Evolutionary conservation across 169 alveolate species (phyloP).

Genomic region (Eimeria tenella): DNA sequence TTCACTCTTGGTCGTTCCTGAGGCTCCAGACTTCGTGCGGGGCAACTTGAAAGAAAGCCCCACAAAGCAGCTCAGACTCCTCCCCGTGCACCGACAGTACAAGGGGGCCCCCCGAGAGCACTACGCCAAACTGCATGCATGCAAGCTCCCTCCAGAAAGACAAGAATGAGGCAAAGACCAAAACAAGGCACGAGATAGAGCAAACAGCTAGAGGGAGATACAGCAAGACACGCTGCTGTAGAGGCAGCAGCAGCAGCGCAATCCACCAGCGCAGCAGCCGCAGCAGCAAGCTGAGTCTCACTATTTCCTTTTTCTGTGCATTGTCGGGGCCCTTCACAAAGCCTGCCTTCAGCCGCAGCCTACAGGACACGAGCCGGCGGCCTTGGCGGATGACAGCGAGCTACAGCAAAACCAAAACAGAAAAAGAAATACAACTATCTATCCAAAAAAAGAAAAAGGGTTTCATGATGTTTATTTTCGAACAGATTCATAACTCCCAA

Average conservation of each 20-base stretch:
- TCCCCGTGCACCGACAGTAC: slow-evolving; percentile 29
- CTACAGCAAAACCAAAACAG: neutral
- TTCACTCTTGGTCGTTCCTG: neutral
- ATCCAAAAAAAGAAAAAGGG: neutral
- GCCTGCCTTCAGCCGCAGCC: slow-evolving; percentile 25
- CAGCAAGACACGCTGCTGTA: neutral
- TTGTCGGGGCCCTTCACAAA: slow-evolving; percentile 35
- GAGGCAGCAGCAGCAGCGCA: neutral
- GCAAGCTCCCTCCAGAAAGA: neutral
- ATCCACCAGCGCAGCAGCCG: neutral
- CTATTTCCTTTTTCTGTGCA: slow-evolving; percentile 8
- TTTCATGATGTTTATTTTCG: neutral
- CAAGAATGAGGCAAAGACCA: neutral
- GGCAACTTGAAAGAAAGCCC: slow-evolving; percentile 36
- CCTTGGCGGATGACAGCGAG: slow-evolving; percentile 37
- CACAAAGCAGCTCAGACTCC: slow-evolving; percentile 17
- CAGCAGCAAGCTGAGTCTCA: neutral
- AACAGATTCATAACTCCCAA: no score
- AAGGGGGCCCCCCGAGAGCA: slow-evolving; percentile 33
- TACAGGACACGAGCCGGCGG: neutral
- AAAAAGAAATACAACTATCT: neutral
- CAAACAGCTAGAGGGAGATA: neutral
- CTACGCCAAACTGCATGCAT: slow-evolving; percentile 23
- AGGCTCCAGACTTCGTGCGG: slow-evolving; percentile 18
- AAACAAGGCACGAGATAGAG: neutral